Conservation (phyloP, 2,329 filamentous ascomycete species). For the Tympanopsis confertula region DNA sequence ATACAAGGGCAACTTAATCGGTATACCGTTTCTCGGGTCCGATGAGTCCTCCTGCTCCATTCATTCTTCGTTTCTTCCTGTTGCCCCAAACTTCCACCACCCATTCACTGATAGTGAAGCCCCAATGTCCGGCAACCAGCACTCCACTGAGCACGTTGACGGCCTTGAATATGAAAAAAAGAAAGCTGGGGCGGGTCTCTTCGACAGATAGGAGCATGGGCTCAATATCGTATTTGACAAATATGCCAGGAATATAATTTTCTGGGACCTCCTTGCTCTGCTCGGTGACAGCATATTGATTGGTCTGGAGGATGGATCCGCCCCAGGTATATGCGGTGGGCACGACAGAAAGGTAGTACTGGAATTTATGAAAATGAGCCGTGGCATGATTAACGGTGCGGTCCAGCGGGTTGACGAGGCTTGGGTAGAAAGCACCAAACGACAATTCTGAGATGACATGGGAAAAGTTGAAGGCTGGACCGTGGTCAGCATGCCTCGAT, state of each 20-base stretch:
- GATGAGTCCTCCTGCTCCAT: no score
- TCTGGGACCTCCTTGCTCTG: conserved; percentile 65
- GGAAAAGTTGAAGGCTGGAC: conserved; percentile 84
- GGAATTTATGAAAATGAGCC: conserved; percentile 82
- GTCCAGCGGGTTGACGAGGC: conserved; percentile 86
- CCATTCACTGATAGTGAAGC: conserved; percentile 78
- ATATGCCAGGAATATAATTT: conserved; percentile 71
- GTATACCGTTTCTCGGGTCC: no score
- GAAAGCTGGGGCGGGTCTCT: conserved; percentile 65
- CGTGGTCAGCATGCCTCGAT: background rate
- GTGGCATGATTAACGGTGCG: conserved; percentile 70
- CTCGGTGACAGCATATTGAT: conserved; percentile 95
- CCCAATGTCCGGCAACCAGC: conserved; percentile 86
- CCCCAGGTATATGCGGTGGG: conserved; percentile 79
- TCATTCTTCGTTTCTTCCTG: no score
- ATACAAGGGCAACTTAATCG: no score
- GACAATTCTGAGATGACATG: conserved; percentile 93
- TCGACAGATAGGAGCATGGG: conserved; percentile 79
- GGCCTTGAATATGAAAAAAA: conserved; percentile 67
- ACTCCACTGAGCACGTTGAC: conserved; percentile 88
- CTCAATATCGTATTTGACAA: conserved; percentile 98
- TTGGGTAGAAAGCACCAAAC: conserved; percentile 93
- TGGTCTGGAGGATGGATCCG: conserved; percentile 64
- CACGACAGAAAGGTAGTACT: conserved; percentile 93
- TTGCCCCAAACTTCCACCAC: conserved; percentile 40